Conservation (phyloP, 2,329 filamentous ascomycete species). For the Balansia obtecta region DNA sequence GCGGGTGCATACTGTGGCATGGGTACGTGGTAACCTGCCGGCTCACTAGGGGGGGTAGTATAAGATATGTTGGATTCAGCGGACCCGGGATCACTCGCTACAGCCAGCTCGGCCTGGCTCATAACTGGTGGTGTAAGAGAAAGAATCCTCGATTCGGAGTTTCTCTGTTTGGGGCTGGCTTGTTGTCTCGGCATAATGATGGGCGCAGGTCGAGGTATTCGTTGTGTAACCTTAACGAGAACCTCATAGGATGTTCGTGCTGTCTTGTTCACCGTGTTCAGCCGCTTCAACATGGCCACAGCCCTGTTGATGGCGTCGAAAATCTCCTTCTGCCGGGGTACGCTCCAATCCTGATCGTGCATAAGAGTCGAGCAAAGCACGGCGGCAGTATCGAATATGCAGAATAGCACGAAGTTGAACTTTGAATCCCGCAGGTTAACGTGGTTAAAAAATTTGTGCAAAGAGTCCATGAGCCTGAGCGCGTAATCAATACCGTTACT, state of each 20-base stretch:
- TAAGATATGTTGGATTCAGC: slow-evolving; percentile 2
- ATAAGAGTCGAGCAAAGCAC: slow-evolving; percentile 37
- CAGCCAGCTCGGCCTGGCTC: background rate
- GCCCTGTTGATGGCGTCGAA: slow-evolving; percentile 25
- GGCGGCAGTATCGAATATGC: slow-evolving; percentile 38
- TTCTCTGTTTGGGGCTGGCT: slow-evolving; percentile 1
- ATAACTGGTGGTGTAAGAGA: slow-evolving; percentile 7
- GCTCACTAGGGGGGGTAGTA: slow-evolving; percentile 4
- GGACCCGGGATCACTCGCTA: slow-evolving; percentile 2
- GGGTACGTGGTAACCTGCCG: background rate
- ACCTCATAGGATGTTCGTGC: slow-evolving; percentile 21
- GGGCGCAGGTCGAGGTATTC: slow-evolving; percentile 5
- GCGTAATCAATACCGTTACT: slow-evolving; percentile 30
- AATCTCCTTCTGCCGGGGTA: slow-evolving; percentile 29
- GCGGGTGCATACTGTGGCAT: slow-evolving; percentile 1
- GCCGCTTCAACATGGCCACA: slow-evolving; percentile 20
- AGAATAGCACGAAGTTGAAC: slow-evolving; percentile 36
- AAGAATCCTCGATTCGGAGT: slow-evolving; percentile 1
- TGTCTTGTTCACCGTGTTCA: slow-evolving; percentile 18
- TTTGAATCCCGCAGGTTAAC: slow-evolving; percentile 33
- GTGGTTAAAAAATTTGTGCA: slow-evolving; percentile 29
- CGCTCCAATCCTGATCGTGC: slow-evolving; percentile 30
- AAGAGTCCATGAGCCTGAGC: slow-evolving; percentile 27
- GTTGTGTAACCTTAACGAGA: slow-evolving; percentile 17
- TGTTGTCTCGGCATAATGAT: slow-evolving; percentile 1